Evolutionary conservation across 164 flowering plant genomes (phyloP).

Genomic region (Vitis cinerea): DNA sequence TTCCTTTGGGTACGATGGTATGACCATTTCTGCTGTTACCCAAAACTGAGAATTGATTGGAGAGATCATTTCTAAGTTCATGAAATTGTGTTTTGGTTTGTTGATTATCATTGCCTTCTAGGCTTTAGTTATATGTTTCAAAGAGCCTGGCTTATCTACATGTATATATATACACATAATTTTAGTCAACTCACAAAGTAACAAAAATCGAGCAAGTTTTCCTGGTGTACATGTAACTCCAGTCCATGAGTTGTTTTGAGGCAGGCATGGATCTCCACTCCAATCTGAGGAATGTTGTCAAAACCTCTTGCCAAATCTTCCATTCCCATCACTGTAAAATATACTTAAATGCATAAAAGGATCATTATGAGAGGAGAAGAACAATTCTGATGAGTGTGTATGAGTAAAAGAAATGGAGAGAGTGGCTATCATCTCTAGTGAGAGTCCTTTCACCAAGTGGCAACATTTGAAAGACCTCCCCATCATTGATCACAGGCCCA

Average conservation of each 20-base stretch:
- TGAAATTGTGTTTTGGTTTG: no score
- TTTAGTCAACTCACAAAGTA: constrained; percentile 54
- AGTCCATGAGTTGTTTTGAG: constrained; percentile 66
- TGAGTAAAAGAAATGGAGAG: no score
- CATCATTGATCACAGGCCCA: constrained; percentile 85
- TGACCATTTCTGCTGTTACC: no score
- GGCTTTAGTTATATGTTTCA: background rate
- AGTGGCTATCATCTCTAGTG: constrained; percentile 63
- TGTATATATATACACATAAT: background rate
- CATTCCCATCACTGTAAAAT: constrained; percentile 61
- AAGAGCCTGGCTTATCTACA: background rate
- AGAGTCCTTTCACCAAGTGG: constrained; percentile 62
- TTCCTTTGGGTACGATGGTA: no score
- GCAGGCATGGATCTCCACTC: constrained; percentile 95
- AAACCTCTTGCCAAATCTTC: constrained; percentile 54
- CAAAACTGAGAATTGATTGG: no score
- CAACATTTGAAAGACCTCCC: constrained; percentile 61
- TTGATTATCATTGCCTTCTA: no score
- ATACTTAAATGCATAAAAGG: background rate
- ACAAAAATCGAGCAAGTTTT: constrained; percentile 44
- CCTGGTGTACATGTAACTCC: constrained; percentile 64
- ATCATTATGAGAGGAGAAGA: background rate
- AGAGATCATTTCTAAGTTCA: no score
- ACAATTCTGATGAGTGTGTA: background rate
- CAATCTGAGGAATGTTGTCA: constrained; percentile 73